Evolutionary conservation across 208 protist genomes (phyloP), one percentile per base, ranked within the genome.

Genomic region (Leptomonas pyrrhocoris): DNA sequence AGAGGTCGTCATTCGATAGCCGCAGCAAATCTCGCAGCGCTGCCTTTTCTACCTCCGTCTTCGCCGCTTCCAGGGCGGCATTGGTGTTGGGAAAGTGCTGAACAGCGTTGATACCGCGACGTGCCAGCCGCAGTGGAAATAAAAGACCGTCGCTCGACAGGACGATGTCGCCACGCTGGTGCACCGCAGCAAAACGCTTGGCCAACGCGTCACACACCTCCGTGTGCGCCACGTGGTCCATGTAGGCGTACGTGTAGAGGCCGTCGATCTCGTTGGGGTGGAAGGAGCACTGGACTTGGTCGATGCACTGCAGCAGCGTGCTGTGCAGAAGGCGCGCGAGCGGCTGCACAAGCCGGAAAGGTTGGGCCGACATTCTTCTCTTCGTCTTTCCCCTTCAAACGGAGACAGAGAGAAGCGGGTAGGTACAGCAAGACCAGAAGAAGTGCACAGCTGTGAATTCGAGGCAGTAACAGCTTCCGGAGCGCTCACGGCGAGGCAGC

Each of bases 201-300:
- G 40, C 16, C 16, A 74, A 58, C 19, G 64, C 43, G 23, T 56
- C 36, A 19, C 91, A 79, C 63, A 90, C 55, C 23, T 78, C 56
- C 7, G 40, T 65, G 63, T 94, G 86, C n/a, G 65, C 59, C 34
- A 89, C 86, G 36, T 81, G 75, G 72, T 94, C 84, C 42, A 80
- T 63, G n/a, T 81, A 56, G 23, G 79, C 80, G 53, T 83, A 82
- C 13, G 73, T 68, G 28, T 72, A 60, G 55, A 90, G 54, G 9
- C 79, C 40, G 34, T 94, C 86, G 4, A 80, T 25, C 15, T 76
- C 59, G 21, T 72, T 43, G 30, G 38, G 19, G 4, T 68, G 50
- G 48, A 77, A 55, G 36, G 19, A 43, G 15, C 25, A 13, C 4
- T 59, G 48, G 36, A 56, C 50, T 34, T 71, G 60, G 25, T 0